These are phyloP conservation scores for Sicyos edulis DNA, from an alignment of 306 rosid species.

Conservation along the genomic window DNA sequence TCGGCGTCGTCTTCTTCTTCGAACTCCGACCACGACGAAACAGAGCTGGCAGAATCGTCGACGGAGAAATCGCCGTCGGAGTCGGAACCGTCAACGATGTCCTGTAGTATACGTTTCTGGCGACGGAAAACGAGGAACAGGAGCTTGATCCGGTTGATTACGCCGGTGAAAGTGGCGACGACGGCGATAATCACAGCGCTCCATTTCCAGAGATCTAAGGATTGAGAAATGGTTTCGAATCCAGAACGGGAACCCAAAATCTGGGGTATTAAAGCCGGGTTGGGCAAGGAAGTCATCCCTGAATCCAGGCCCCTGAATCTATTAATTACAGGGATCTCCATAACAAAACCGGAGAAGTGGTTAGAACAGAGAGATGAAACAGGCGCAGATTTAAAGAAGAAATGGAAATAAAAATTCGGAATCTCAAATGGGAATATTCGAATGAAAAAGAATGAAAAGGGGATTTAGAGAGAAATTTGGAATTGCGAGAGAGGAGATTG, in stretches of 20 bases:
- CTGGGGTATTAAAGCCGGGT: constrained; percentile 30
- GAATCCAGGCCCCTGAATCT: constrained; percentile 37
- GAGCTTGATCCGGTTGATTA: constrained; percentile 41
- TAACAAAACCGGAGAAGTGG: not conserved
- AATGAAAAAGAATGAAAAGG: not conserved
- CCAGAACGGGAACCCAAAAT: constrained; percentile 28
- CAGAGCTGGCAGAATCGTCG: constrained; percentile 13
- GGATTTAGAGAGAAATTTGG: not conserved
- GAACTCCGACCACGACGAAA: constrained; percentile 10
- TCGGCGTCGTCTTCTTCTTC: constrained; percentile 15
- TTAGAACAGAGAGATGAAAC: not conserved
- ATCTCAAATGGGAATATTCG: constrained; percentile 18
- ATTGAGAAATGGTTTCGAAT: constrained; percentile 23
- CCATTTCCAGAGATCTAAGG: constrained; percentile 47
- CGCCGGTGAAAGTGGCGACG: constrained; percentile 48
- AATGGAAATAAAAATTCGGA: not conserved
- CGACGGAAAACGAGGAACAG: constrained; percentile 26
- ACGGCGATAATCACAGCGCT: constrained; percentile 53
- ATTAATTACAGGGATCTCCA: constrained; percentile 46
- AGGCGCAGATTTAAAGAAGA: not conserved
- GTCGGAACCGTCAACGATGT: constrained; percentile 18
- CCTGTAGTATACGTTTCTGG: constrained; percentile 10
- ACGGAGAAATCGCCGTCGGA: constrained; percentile 23
- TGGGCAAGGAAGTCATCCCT: constrained; percentile 29
- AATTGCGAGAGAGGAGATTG: constrained; percentile 9